Base-by-base conservation (phyloP, 108 stramenopile genomes). In the Cyclotella choctawhatcheeana region DNA sequence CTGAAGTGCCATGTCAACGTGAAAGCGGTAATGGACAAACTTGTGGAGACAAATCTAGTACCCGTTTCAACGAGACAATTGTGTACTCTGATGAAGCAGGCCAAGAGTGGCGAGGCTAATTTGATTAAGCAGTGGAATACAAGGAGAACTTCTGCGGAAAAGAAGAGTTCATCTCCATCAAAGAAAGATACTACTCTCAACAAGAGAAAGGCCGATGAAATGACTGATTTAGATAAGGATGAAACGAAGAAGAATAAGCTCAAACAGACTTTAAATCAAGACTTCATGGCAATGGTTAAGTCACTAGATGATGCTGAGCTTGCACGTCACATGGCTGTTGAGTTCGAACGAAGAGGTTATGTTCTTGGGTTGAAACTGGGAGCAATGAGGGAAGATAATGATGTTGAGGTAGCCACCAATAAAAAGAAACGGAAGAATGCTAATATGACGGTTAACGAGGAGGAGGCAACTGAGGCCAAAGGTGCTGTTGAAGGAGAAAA, bases 341-440 rank as follows among this genome's bases (percentile, higher is more conserved):
- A 60, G 59, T 60, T 60, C 2, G 59, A 60, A 40, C 16, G 59
- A 20, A 60, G 59, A 22, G 59, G 59, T 1, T 60, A 40, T 40
- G 35, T 40, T 21, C 5, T 60, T 35, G 59, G 59, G 37, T 60
- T 37, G 35, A 60, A 60, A 20, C 59, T 60, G 2, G 59, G 37
- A 35, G 35, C 22, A 20, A 22, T 20, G 18, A 35, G 8, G 37
- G 59, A 2, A 8, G 21, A 5, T 18, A 43, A 12, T 0, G 35
- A 40, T 12, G 59, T 16, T 12, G 14, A 56, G 5, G 55, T 31
- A n/a, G n/a, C n/a, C n/a, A n/a, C n/a, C 55, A 31, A 56, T 13
- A 18, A n/a, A 14, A 14, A 56, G 10, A 54, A 54, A 17, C 5
- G 27, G 53, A 3, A 54, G 26, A 16, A 16, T 25, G 27, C 5